Conservation (phyloP, 2,329 filamentous ascomycete species). For the Taxawa tesnikishii region DNA sequence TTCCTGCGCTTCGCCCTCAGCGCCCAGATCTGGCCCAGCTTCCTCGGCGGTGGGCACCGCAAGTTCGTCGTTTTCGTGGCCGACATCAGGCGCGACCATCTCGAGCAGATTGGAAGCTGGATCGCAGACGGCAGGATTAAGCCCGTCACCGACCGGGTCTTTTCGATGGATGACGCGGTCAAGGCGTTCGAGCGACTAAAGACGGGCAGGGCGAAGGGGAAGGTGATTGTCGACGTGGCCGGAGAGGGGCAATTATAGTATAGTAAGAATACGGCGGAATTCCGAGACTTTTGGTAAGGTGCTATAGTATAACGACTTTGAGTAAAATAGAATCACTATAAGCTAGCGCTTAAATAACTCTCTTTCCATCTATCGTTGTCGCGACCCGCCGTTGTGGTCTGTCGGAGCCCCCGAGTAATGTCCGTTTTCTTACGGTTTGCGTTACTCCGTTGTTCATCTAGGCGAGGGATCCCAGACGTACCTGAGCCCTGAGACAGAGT, state of each 20-base stretch:
- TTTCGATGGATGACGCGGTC: slow-evolving; percentile 40
- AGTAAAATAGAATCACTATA: too few relatives aligned
- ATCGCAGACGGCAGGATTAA: slow-evolving; percentile 46
- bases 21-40: slow-evolving; percentile 29
- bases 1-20: slow-evolving; percentile 11
- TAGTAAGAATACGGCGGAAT: too few relatives aligned
- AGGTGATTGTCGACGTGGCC: slow-evolving; percentile 18
- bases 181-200: slow-evolving; percentile 22
- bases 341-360: too few relatives aligned
- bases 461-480: too few relatives aligned
- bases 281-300: too few relatives aligned
- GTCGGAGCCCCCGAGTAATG: too few relatives aligned
- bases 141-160: slow-evolving; percentile 42
- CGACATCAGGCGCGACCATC: slow-evolving; percentile 28
- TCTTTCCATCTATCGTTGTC: too few relatives aligned
- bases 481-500: too few relatives aligned
- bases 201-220: slow-evolving; percentile 19
- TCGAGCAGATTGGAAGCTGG: slow-evolving; percentile 40
- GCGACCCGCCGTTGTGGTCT: too few relatives aligned
- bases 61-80: slow-evolving; percentile 25
- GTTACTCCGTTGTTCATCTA: too few relatives aligned
- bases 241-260: slow-evolving; percentile 3
- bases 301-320: too few relatives aligned
- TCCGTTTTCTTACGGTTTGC: too few relatives aligned
- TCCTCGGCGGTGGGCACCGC: slow-evolving; percentile 38